Evolutionary conservation across 257 asterid species (phyloP).

Genomic region (Solanum boliviense): DNA sequence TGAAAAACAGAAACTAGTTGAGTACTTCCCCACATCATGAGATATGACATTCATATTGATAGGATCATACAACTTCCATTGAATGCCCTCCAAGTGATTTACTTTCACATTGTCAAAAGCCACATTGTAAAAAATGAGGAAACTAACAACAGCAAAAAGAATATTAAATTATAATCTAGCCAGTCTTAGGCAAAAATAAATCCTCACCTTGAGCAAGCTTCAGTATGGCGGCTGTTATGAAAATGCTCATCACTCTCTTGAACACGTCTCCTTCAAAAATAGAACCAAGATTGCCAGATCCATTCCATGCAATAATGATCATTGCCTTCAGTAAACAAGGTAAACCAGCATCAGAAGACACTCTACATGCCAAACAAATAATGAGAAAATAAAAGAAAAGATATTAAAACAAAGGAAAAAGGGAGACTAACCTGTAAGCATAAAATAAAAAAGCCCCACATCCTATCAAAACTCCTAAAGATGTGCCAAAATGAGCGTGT

Average conservation of each 20-base stretch:
- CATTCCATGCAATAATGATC: conserved; percentile 90
- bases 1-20: background rate
- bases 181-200: background rate
- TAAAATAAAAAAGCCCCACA: conserved; percentile 93
- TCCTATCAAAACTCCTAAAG: conserved; percentile 82
- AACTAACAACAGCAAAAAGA: background rate
- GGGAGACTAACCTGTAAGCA: conserved; percentile 57
- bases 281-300: conserved; percentile 51
- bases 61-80: background rate
- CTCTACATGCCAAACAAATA: background rate
- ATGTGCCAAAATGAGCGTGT: conserved; percentile 83
- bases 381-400: background rate
- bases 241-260: conserved; percentile 81
- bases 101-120: background rate
- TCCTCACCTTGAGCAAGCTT: conserved; percentile 70
- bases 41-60: background rate
- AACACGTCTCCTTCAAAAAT: conserved; percentile 58
- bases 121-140: background rate
- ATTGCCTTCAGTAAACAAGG: conserved; percentile 51
- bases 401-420: background rate
- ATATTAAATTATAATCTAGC: background rate
- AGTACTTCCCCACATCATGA: background rate
- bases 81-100: background rate
- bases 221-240: conserved; percentile 84
- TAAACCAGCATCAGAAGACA: background rate